Evolutionary conservation across 2,329 filamentous ascomycete species (phyloP).

Genomic region (Venturia pyrina): DNA sequence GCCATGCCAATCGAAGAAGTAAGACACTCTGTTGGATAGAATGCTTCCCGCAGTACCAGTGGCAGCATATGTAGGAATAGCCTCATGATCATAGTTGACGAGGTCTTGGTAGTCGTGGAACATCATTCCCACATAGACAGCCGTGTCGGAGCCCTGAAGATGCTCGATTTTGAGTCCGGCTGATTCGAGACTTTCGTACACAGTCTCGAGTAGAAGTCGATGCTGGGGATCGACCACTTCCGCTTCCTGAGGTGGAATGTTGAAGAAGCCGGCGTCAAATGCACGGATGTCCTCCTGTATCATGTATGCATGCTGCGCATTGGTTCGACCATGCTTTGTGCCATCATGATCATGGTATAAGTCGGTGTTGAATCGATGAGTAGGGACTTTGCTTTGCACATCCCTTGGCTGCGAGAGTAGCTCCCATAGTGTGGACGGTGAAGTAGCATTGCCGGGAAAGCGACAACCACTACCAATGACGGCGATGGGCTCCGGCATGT

Average conservation of each 20-base stretch:
- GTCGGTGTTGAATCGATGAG: not conserved
- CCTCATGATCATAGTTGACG: constrained; percentile 20
- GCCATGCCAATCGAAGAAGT: constrained; percentile 26
- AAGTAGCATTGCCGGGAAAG: constrained; percentile 9
- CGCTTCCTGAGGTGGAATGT: constrained; percentile 16
- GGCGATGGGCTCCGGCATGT: not conserved
- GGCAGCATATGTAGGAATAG: constrained; percentile 14
- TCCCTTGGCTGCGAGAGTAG: not conserved
- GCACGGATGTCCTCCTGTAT: constrained; percentile 15
- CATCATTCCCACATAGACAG: constrained; percentile 9
- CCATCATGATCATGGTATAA: not conserved
- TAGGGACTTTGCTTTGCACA: not conserved
- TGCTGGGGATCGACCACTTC: constrained; percentile 19
- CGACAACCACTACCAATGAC: constrained; percentile 7
- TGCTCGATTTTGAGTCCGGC: constrained; percentile 8
- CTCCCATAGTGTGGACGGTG: constrained; percentile 6
- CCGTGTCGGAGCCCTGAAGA: constrained; percentile 13
- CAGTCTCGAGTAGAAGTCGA: constrained; percentile 17
- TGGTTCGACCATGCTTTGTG: constrained; percentile 2
- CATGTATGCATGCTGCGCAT: constrained; percentile 14
- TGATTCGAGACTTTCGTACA: constrained; percentile 19
- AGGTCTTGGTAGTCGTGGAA: constrained; percentile 11
- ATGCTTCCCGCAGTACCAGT: constrained; percentile 17
- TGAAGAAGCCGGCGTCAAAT: constrained; percentile 20
- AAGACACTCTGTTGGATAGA: constrained; percentile 23